Evolutionary conservation across 208 protist species (phyloP).

Genomic region (Leishmania tarentolae): DNA sequence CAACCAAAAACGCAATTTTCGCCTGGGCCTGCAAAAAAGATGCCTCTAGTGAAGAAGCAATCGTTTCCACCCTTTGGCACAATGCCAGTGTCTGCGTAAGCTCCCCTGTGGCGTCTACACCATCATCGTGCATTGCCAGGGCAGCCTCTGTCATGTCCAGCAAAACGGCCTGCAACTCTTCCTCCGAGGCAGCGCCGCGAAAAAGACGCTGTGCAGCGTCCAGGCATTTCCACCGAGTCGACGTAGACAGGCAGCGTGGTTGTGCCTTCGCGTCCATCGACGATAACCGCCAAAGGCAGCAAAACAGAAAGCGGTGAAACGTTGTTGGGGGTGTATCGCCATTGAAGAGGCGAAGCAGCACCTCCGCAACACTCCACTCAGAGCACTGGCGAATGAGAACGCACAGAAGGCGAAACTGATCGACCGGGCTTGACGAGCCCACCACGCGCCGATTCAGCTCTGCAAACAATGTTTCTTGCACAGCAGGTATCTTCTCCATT

Average conservation of each 20-base stretch:
- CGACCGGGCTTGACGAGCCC: neutral
- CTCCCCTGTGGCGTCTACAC: neutral
- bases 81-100: slow-evolving; percentile 8
- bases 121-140: neutral
- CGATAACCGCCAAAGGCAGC: slow-evolving; percentile 19
- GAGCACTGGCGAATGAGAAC: slow-evolving; percentile 15
- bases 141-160: slow-evolving; percentile 22
- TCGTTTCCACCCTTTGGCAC: neutral
- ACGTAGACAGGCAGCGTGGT: neutral
- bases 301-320: slow-evolving; percentile 30
- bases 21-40: slow-evolving; percentile 10
- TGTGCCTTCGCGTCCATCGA: neutral
- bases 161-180: slow-evolving; percentile 20
- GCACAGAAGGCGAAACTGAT: slow-evolving; percentile 22
- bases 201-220: slow-evolving; percentile 11
- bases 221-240: slow-evolving; percentile 20
- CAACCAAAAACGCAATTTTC: slow-evolving; percentile 23
- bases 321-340: neutral
- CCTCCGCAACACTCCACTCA: slow-evolving; percentile 24
- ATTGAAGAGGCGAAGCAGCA: slow-evolving; percentile 6
- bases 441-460: slow-evolving; percentile 10
- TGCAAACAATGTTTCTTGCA: slow-evolving; percentile 9
- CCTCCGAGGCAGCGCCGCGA: slow-evolving; percentile 5
- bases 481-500: slow-evolving; percentile 14
- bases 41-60: neutral